Evolutionary conservation across 768 basidiomycete species (phyloP).

Genomic region (Auricularia heimuer): DNA sequence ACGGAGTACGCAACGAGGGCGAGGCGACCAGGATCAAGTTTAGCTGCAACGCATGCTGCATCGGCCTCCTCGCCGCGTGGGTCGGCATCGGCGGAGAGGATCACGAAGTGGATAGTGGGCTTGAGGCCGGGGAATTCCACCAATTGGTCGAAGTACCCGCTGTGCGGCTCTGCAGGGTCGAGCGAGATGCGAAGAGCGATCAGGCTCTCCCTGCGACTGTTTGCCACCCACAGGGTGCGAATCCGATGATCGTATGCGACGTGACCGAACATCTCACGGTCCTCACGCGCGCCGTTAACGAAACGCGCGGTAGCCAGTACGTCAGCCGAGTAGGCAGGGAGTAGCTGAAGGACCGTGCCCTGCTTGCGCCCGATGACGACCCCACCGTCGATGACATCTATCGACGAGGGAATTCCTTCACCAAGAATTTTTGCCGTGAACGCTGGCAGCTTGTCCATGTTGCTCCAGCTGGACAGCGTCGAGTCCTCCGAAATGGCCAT

Average conservation of each 20-base stretch:
- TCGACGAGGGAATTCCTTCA: constrained; percentile 71
- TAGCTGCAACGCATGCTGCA: constrained; percentile 76
- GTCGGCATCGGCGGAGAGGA: constrained; percentile 75
- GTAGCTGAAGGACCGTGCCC: constrained; percentile 74
- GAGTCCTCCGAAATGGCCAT: constrained; percentile 79
- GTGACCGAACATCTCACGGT: constrained; percentile 82
- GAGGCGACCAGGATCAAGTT: constrained; percentile 63
- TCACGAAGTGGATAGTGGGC: constrained; percentile 82
- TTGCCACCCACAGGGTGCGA: constrained; percentile 81
- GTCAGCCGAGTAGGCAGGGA: constrained; percentile 62
- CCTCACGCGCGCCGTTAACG: constrained; percentile 57
- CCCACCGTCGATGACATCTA: constrained; percentile 81
- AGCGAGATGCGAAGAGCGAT: constrained; percentile 69
- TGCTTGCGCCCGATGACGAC: constrained; percentile 76
- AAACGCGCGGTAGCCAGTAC: constrained; percentile 76
- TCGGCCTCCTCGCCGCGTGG: constrained; percentile 74
- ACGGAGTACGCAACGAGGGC: constrained; percentile 82
- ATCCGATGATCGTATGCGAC: constrained; percentile 77
- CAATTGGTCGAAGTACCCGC: constrained; percentile 69
- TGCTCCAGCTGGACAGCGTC: constrained; percentile 72
- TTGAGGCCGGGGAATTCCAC: constrained; percentile 78
- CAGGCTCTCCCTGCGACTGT: constrained; percentile 74
- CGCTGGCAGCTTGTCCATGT: constrained; percentile 66
- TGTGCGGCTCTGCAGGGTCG: constrained; percentile 46
- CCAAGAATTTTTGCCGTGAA: constrained; percentile 68